Base-by-base conservation (phyloP, 495 filamentous ascomycete species). In the Aspergillus bertholletiae region DNA sequence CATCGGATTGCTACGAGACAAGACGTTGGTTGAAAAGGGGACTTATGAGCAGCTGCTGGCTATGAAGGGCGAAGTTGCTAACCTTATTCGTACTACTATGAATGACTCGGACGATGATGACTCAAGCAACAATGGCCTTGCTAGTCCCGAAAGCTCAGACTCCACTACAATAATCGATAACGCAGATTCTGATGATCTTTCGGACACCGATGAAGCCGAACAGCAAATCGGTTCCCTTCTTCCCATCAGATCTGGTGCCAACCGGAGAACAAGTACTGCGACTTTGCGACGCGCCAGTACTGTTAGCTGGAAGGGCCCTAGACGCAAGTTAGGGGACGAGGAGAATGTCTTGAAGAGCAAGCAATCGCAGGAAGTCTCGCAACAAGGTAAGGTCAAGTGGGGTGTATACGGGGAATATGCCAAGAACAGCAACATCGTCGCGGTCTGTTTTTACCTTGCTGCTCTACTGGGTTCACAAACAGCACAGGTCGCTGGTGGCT, bases 351-450 rank as follows among this genome's bases (percentile, higher is more conserved):
- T 82, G 55, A 96, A 88, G 75, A 89, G 86, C 53, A 89, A 84
- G 61, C 91, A 96, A 69, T 83, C 80, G 15, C 92, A 95, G 66
- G 95, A 99, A 68, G 83, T 84, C 49, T 82, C 82, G 0, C 89
- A 97, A 66, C 90, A 97, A 68, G 95, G 95, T 44, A 96, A 97
- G 66, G 95, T 99, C 53, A 97, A 96, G 69, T 97, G 95, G 91
- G 81, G 84, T 60, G 89, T 95, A 2, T 95, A 95, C 55, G 71
- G 69, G 28, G 90, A 93, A 70, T 97, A 97, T 63, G 92, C 92
- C 30, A 96, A 93, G 71, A 89, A 90, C 17, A 96, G 89, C 75
- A 97, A 97, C 64, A 69, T 97, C 6, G 71, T 78, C 20, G 95
- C 94, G 9, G 95, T 99, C 20, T 62, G 64, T 26, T 77, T 97